These are phyloP conservation scores for Beta macrorhiza DNA, from an alignment of 179 eudicot species.

Conservation along the genomic window DNA sequence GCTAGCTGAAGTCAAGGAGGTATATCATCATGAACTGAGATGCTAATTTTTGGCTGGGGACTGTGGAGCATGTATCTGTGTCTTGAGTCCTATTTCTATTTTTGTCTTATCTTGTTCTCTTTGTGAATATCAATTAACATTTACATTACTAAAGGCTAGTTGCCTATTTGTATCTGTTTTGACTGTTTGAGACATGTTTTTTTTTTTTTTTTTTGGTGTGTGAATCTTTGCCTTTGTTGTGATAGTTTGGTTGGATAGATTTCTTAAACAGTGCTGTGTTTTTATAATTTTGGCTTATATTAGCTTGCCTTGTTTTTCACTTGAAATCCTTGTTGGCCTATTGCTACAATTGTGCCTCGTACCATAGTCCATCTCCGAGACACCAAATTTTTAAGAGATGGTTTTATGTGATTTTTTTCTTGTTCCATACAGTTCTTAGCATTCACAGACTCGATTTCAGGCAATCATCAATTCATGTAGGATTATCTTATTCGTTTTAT, in stretches of 20 bases:
- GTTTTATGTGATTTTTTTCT: neutral
- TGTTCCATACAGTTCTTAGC: neutral
- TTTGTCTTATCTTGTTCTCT: neutral
- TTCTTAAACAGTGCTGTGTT: neutral
- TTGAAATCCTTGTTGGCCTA: neutral
- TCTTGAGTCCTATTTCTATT: neutral
- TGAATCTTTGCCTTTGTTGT: neutral
- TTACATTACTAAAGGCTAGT: neutral
- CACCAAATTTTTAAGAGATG: neutral
- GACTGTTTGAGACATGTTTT: neutral
- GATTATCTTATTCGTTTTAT: neutral
- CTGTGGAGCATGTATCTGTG: neutral
- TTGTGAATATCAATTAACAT: too few species aligned
- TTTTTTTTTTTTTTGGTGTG: neutral
- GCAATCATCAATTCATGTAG: neutral
- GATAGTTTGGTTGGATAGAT: neutral
- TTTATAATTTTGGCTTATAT: neutral
- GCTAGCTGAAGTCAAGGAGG: constrained; percentile 86
- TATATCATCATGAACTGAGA: constrained; percentile 27
- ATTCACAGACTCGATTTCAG: too few species aligned
- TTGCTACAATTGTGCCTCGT: neutral
- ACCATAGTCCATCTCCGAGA: neutral
- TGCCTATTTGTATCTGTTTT: constrained; percentile 5
- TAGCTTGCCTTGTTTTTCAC: neutral
- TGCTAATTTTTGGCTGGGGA: neutral